phyloP scores from a whole-genome alignment of 129 eudicot genomes.

The Flaveria ramosissima region DNA sequence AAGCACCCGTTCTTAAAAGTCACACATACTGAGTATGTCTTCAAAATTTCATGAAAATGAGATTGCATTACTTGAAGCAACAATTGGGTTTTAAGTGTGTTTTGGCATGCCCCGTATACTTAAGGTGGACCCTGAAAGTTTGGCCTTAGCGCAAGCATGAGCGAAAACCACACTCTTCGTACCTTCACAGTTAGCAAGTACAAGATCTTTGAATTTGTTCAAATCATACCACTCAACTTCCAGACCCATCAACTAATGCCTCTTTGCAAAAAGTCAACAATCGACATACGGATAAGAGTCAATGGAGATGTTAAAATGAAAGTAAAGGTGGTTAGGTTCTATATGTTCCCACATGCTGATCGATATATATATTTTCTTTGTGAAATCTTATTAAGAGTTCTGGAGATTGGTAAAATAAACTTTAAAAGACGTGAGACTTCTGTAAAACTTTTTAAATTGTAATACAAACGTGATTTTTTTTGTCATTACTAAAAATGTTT shows the following conservation, averaged over 20 bases:
- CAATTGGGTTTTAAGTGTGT: neutral
- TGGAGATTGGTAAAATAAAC: neutral
- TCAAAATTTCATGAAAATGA: neutral
- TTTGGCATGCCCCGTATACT: neutral
- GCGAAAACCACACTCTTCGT: neutral
- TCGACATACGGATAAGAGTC: neutral
- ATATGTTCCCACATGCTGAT: neutral
- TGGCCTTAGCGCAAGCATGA: neutral
- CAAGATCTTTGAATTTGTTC: neutral
- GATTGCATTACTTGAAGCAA: neutral
- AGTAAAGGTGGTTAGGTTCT: neutral
- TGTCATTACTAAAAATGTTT: too few species aligned
- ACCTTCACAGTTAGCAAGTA: neutral
- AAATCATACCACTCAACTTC: neutral
- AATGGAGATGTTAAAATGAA: neutral
- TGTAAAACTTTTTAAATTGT: neutral
- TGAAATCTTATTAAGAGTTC: neutral
- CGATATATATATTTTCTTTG: neutral
- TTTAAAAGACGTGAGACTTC: neutral
- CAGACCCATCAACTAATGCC: neutral
- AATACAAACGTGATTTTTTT: too few species aligned
- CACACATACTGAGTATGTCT: too few species aligned
- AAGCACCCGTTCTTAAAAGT: too few species aligned
- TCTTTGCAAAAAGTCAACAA: neutral
- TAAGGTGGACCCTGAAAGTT: neutral